A percentile compares a stretch with the other conserved stretches of the same genome.
These are phyloP conservation scores for Colletotrichum lupini DNA, from an alignment of 2,329 filamentous ascomycete genomes.

Conservation along the genomic window DNA sequence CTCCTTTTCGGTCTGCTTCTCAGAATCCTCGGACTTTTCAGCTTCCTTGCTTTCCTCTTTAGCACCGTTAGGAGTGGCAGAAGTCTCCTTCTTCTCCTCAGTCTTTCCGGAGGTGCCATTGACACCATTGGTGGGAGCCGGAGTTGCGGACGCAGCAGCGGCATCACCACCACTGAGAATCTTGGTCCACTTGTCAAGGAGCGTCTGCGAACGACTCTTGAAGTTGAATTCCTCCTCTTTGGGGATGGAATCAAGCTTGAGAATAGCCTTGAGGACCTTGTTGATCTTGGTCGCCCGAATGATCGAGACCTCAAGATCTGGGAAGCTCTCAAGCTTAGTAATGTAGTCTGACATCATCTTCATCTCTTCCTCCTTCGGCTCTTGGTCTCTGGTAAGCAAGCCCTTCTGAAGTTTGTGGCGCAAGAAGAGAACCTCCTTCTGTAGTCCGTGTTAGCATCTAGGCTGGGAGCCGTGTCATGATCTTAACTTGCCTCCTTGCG, in stretches of 20 bases:
- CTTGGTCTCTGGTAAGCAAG: conserved; percentile 84
- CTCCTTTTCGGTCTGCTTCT: conserved; percentile 51
- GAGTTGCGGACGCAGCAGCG: conserved; percentile 47
- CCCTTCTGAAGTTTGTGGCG: conserved; percentile 96
- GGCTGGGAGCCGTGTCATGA: background rate
- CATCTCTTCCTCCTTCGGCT: conserved; percentile 90
- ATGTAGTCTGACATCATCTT: conserved; percentile 80
- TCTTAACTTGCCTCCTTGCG: conserved; percentile 66
- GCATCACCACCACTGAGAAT: conserved; percentile 73
- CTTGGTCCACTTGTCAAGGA: conserved; percentile 92
- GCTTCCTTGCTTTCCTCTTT: conserved; percentile 52
- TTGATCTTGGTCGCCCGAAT: conserved; percentile 96
- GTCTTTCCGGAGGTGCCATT: conserved; percentile 55
- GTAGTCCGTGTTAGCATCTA: conserved; percentile 45
- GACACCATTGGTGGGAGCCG: conserved; percentile 55
- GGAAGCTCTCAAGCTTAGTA: conserved; percentile 80
- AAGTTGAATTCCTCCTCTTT: conserved; percentile 91
- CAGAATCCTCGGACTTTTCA: conserved; percentile 52
- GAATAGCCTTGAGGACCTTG: conserved; percentile 95
- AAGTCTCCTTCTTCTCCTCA: conserved; percentile 51
- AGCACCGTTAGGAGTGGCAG: conserved; percentile 49
- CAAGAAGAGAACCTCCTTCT: conserved; percentile 89
- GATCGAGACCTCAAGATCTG: conserved; percentile 87
- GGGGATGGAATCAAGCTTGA: conserved; percentile 88
- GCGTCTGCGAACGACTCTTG: conserved; percentile 81